Evolutionary conservation across 139 green algal species (phyloP), one percentile per base, ranked within the genome.

Genomic region (Limnomonas spitsbergensis): DNA sequence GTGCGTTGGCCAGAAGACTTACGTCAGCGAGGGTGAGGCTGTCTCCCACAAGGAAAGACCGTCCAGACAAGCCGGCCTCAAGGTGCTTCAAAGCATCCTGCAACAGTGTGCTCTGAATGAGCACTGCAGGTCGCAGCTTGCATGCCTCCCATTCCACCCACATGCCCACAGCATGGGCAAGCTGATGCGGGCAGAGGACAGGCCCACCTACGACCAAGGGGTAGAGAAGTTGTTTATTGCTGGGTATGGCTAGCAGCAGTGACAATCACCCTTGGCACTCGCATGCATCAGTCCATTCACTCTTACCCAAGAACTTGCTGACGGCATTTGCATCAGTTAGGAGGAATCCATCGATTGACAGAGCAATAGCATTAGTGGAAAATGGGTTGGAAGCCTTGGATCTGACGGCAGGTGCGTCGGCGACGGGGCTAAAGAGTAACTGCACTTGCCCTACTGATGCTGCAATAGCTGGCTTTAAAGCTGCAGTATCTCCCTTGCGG

Each of bases 141-240:
- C 7, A 38, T 29, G 88, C 90, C 54, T 93, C 86, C 84, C 84
- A 93, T 35, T 93, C 86, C 27, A 94, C 38, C 90, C 90, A 94
- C 7, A 77, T 56, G 27, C 89, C 66, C 4, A 83, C 66, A 32
- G 7, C 32, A 70, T 73, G 32, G 47, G 68, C 54, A 78, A 54
- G 24, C 36, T 26, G 40, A 27, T 29, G 68, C 4, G 32, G 53
- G 37, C 53, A 32, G 69, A 76, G 61, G 61, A 68, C 32, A 53
- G 69, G 26, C 14, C 37, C 69, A 53, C 35, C 69, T 76, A 26
- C 27, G 78, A 66, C n/a, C 1, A 40, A 2, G 34, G 29, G 0
- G 39, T 31, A 4, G 0, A 9, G 54, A 53, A 53, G 38, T 40
- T 76, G 69, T 61, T 61, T 14, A 24, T 61, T 61, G 47, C 47